Evolutionary conservation across 495 filamentous ascomycete genomes (phyloP).

Genomic region (Annulohypoxylon nitens): DNA sequence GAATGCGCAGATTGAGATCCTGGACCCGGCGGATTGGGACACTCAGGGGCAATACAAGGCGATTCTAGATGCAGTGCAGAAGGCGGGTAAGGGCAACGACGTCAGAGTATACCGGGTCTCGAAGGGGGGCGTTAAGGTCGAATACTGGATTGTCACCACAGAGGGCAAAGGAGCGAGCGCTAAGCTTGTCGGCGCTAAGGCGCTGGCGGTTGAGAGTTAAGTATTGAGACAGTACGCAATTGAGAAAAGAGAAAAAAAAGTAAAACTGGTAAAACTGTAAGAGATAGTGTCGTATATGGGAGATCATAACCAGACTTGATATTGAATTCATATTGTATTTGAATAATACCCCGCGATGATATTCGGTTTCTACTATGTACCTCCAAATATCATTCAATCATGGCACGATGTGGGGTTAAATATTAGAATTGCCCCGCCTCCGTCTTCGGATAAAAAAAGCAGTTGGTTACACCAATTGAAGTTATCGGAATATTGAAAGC

Average conservation of each 20-base stretch:
- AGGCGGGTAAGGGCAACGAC: conserved; percentile 70
- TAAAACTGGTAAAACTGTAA: conserved; percentile 7
- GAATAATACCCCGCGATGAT: conserved; percentile 11
- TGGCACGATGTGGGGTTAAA: conserved; percentile 20
- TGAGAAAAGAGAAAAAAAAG: background rate
- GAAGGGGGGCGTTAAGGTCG: conserved; percentile 70
- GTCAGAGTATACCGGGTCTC: conserved; percentile 79
- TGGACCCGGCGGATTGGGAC: conserved; percentile 73
- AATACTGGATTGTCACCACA: conserved; percentile 81
- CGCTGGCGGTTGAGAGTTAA: conserved; percentile 79
- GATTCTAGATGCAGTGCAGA: conserved; percentile 68
- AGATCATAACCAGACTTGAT: background rate
- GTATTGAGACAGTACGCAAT: background rate
- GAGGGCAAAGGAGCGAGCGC: conserved; percentile 62
- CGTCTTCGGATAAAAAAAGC: conserved; percentile 43
- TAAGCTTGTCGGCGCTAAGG: conserved; percentile 79
- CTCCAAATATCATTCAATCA: background rate
- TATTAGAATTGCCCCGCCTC: conserved; percentile 19
- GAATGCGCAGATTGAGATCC: conserved; percentile 64
- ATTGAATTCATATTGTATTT: background rate
- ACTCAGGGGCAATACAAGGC: conserved; percentile 68
- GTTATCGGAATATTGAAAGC: conserved; percentile 6
- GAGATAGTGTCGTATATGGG: background rate
- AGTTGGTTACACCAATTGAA: conserved; percentile 20
- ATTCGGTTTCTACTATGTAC: background rate